Evolutionary conservation across 164 flowering plant genomes (phyloP).

Genomic region (Euptelea pleiosperma): DNA sequence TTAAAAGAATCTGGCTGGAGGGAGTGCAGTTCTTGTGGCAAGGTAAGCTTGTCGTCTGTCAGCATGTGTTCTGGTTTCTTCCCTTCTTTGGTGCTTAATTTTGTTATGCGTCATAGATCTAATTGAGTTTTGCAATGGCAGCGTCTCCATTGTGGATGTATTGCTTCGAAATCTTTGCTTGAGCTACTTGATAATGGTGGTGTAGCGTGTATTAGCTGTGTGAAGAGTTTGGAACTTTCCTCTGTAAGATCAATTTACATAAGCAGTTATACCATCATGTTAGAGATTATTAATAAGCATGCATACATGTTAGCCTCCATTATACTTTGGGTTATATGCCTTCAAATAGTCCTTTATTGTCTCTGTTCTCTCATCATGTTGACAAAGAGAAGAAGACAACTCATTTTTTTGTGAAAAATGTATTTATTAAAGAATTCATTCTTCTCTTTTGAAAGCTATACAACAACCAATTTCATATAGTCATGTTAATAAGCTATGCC

Average conservation of each 20-base stretch:
- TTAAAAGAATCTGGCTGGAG: conserved; percentile 90
- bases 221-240: conserved; percentile 35
- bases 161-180: conserved; percentile 54
- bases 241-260: conserved; percentile 41
- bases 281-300: too few relatives aligned
- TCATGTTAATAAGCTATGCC: too few relatives aligned
- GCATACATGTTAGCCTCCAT: background rate
- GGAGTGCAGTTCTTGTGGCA: conserved; percentile 73
- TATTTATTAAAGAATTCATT: too few relatives aligned
- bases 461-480: too few relatives aligned
- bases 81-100: background rate
- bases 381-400: background rate
- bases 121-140: conserved; percentile 31
- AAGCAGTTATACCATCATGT: background rate
- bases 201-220: conserved; percentile 58
- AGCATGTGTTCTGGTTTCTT: background rate
- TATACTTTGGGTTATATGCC: too few relatives aligned
- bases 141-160: conserved; percentile 95
- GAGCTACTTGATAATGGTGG: conserved; percentile 79
- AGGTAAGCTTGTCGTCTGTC: conserved; percentile 39
- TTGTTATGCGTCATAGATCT: background rate
- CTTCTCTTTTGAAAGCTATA: too few relatives aligned
- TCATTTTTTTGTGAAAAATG: background rate
- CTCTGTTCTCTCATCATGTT: too few relatives aligned
- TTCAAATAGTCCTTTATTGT: too few relatives aligned